Evolutionary conservation across 345 rosid genomes (phyloP).

Genomic region (Acer campestre): DNA sequence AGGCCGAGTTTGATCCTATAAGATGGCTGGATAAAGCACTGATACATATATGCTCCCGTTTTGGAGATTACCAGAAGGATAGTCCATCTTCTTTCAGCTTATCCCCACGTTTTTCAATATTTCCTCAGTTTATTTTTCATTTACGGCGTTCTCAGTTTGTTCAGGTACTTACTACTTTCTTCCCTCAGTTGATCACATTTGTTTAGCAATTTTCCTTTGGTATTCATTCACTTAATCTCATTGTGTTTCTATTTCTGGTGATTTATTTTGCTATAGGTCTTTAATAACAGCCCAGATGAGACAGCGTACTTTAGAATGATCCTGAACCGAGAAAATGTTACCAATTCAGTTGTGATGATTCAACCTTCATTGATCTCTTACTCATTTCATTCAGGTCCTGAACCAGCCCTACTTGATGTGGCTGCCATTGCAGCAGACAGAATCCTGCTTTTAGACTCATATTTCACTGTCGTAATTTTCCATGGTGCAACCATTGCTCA

Average conservation of each 20-base stretch:
- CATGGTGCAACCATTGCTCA: constrained; percentile 94
- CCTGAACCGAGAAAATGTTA: constrained; percentile 84
- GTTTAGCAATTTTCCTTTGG: neutral
- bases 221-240: constrained; percentile 3
- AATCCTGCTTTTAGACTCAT: constrained; percentile 84
- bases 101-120: constrained; percentile 76
- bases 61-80: constrained; percentile 90
- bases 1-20: constrained; percentile 91
- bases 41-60: constrained; percentile 75
- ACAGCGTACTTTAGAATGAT: constrained; percentile 93
- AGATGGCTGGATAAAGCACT: constrained; percentile 94
- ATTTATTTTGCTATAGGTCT: constrained; percentile 60
- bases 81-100: constrained; percentile 79
- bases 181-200: neutral
- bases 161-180: constrained; percentile 52
- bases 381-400: constrained; percentile 84
- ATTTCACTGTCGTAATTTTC: constrained; percentile 81
- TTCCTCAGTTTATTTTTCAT: constrained; percentile 90
- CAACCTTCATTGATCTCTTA: constrained; percentile 96
- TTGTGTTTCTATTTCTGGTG: constrained; percentile 20
- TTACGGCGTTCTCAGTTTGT: constrained; percentile 97
- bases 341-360: constrained; percentile 92
- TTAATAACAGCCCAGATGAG: constrained; percentile 97
- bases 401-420: constrained; percentile 84
- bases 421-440: constrained; percentile 89